Percentiles rank a stretch among this genome's conserved stretches.
Evolutionary conservation across 2,329 filamentous ascomycete species (phyloP).

Genomic region (Calonectria hongkongensis): DNA sequence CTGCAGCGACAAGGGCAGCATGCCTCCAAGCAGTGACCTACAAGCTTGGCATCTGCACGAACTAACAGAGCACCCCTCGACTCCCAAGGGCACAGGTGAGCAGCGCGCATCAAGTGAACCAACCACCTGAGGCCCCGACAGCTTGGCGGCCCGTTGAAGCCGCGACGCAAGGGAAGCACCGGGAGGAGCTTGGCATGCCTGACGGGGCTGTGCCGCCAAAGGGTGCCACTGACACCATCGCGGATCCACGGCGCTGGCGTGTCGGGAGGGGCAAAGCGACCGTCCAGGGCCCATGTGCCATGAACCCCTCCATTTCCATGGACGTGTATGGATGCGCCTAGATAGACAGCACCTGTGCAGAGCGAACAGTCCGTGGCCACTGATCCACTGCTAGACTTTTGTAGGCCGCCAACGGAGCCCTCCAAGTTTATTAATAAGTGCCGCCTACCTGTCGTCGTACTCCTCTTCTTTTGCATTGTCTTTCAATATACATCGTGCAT

Average conservation of each 20-base stretch:
- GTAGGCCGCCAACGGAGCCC: constrained; percentile 25
- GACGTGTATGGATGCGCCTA: constrained; percentile 22
- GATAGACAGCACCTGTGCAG: constrained; percentile 8
- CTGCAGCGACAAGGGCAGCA: background rate
- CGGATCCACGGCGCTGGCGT: constrained; percentile 29
- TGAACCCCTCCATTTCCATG: constrained; percentile 15
- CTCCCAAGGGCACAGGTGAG: background rate
- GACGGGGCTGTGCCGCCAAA: constrained; percentile 27
- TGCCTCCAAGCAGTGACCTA: background rate
- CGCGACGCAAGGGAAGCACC: constrained; percentile 15
- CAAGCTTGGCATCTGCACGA: background rate
- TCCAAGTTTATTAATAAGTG: constrained; percentile 10
- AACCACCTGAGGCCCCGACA: constrained; percentile 16
- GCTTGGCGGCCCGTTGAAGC: constrained; percentile 24
- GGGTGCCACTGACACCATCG: constrained; percentile 36
- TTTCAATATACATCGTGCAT: constrained; percentile 21
- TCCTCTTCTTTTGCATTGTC: background rate
- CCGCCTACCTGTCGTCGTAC: constrained; percentile 1
- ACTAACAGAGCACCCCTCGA: background rate
- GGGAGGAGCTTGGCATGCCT: constrained; percentile 31
- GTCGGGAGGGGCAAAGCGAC: constrained; percentile 19
- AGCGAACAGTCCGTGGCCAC: constrained; percentile 22
- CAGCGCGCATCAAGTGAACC: constrained; percentile 12
- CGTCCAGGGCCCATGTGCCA: constrained; percentile 23
- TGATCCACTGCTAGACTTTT: constrained; percentile 22